A percentile compares a stretch with the other conserved stretches of the same genome.
Evolutionary conservation across 305 asterid genomes (phyloP).

Genomic region (Fraxinus platypoda): DNA sequence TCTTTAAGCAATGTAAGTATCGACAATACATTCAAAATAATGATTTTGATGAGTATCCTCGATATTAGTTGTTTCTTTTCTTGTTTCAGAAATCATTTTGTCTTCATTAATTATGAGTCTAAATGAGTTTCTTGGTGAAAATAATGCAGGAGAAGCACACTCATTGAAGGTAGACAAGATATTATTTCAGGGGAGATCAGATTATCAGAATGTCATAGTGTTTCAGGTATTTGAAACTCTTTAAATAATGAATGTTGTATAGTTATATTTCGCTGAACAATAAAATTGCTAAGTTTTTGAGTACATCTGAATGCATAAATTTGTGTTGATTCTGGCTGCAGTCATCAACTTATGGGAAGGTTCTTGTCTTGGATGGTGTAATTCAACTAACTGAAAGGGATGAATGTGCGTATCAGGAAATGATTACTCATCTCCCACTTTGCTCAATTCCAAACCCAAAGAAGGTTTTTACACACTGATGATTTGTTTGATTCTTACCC

Average conservation of each 20-base stretch:
- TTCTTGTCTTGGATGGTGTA: slow-evolving; percentile 95
- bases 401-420: slow-evolving; percentile 98
- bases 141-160: slow-evolving; percentile 91
- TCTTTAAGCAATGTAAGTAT: too few relatives aligned
- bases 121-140: slow-evolving; percentile 12
- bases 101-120: not conserved
- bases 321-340: slow-evolving; percentile 36
- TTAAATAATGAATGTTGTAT: not conserved
- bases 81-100: not conserved
- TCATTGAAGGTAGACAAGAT: slow-evolving; percentile 89
- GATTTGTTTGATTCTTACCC: not conserved
- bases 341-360: slow-evolving; percentile 94
- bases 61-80: not conserved
- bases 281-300: not conserved
- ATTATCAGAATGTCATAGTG: slow-evolving; percentile 86
- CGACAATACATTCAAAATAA: too few relatives aligned
- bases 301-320: slow-evolving; percentile 15
- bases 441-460: slow-evolving; percentile 85
- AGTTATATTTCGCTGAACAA: not conserved
- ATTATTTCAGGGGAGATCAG: slow-evolving; percentile 82
- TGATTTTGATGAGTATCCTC: not conserved
- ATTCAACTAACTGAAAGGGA: slow-evolving; percentile 97
- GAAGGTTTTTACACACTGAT: slow-evolving; percentile 49
- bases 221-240: slow-evolving; percentile 60
- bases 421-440: slow-evolving; percentile 95